Evolutionary conservation across 2,329 filamentous ascomycete genomes (phyloP).

Genomic region (Arachnomyces sp.): DNA sequence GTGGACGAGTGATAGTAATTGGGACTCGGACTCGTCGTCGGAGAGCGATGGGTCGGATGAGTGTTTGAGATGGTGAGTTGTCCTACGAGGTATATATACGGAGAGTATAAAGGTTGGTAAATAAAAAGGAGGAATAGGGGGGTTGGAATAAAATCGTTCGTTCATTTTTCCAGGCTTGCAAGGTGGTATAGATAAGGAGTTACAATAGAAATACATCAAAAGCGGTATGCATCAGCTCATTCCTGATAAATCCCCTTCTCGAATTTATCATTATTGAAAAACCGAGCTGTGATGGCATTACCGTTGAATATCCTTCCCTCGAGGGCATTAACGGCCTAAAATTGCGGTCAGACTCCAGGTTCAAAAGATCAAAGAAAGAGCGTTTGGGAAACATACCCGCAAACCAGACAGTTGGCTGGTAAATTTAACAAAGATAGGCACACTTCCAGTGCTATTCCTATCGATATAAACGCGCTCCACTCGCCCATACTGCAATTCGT

Average conservation of each 20-base stretch:
- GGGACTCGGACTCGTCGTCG: too few relatives aligned
- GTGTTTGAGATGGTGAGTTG: too few relatives aligned
- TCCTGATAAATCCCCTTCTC: conserved; percentile 54
- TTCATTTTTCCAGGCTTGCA: too few relatives aligned
- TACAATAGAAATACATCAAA: too few relatives aligned
- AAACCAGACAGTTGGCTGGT: conserved; percentile 76
- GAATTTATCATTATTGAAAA: conserved; percentile 76
- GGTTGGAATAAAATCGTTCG: too few relatives aligned
- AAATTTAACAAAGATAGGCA: conserved; percentile 86
- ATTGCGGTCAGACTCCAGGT: conserved; percentile 12
- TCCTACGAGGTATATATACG: too few relatives aligned
- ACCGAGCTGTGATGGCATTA: conserved; percentile 71
- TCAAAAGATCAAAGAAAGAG: background rate
- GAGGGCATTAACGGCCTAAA: conserved; percentile 76
- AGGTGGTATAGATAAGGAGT: too few relatives aligned
- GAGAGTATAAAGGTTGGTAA: too few relatives aligned
- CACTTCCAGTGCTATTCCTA: conserved; percentile 40
- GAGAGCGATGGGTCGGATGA: too few relatives aligned
- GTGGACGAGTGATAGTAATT: too few relatives aligned
- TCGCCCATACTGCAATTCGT: conserved; percentile 58
- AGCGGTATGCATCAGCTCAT: conserved; percentile 7
- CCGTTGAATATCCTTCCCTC: conserved; percentile 83
- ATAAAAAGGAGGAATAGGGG: too few relatives aligned
- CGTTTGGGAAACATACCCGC: conserved; percentile 50
- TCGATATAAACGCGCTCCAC: conserved; percentile 75